Conservation (phyloP, 225 moss, liverwort and hornwort genomes). For the Neckera pumila region DNA sequence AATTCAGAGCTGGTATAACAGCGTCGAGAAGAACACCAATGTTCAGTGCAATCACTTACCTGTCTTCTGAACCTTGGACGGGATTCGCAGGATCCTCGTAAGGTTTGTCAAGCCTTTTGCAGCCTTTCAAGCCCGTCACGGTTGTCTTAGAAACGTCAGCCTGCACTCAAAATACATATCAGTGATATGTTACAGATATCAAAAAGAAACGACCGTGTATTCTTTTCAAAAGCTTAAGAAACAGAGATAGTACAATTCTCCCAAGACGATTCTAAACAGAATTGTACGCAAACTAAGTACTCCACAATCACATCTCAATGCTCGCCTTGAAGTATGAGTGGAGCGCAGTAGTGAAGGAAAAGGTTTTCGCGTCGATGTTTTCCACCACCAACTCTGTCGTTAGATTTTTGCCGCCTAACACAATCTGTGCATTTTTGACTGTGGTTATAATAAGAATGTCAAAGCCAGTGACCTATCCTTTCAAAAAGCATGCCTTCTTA, state of each 20-base stretch:
- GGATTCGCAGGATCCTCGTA: conserved; percentile 66
- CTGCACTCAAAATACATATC: conserved; percentile 18
- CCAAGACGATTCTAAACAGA: not conserved
- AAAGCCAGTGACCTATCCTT: not conserved
- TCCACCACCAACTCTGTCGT: conserved; percentile 62
- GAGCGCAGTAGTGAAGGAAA: conserved; percentile 82
- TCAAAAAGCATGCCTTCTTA: not conserved
- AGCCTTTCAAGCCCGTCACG: conserved; percentile 83
- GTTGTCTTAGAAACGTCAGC: conserved; percentile 61
- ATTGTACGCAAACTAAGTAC: not conserved
- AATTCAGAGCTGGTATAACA: not conserved
- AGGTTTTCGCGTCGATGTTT: conserved; percentile 63
- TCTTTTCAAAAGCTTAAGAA: not conserved
- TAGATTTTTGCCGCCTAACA: conserved; percentile 55
- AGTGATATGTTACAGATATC: not conserved
- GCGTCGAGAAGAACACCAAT: not conserved
- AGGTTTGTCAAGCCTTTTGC: conserved; percentile 70
- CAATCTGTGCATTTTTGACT: conserved; percentile 38
- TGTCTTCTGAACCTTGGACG: conserved; percentile 60
- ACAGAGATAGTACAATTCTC: not conserved
- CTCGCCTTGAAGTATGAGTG: conserved; percentile 85
- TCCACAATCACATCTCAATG: not conserved
- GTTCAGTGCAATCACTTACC: conserved; percentile 26
- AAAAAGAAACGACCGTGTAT: not conserved
- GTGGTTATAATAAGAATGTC: not conserved